Evolutionary conservation across 345 rosid genomes (phyloP).

Genomic region (Xanthoceras sorbifolium): DNA sequence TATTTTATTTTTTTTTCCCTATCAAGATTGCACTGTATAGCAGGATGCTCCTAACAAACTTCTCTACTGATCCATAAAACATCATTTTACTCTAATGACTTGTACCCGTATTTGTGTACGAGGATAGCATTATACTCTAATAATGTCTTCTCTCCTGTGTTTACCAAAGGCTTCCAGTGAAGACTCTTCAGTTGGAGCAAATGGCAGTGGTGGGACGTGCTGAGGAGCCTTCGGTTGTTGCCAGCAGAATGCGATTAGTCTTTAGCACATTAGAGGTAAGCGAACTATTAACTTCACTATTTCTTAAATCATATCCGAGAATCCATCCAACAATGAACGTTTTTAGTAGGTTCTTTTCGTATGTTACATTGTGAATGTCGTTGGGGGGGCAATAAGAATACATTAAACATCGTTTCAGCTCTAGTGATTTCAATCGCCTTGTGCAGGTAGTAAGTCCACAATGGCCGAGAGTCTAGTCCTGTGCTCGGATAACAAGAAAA

Average conservation of each 20-base stretch:
- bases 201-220: slow-evolving; percentile 79
- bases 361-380: too few relatives aligned
- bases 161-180: slow-evolving; percentile 80
- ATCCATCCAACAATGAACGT: background rate
- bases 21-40: too few relatives aligned
- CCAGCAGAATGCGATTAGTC: slow-evolving; percentile 81
- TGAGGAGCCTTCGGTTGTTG: slow-evolving; percentile 91
- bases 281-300: background rate
- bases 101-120: background rate
- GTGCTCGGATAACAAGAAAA: background rate
- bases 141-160: background rate
- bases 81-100: background rate
- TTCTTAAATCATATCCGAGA: background rate
- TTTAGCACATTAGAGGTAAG: slow-evolving; percentile 93
- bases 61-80: background rate
- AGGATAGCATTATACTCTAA: background rate
- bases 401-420: too few relatives aligned
- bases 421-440: background rate
- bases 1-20: too few relatives aligned
- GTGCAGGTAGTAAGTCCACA: slow-evolving; percentile 93
- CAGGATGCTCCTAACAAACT: background rate
- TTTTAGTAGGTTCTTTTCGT: too few relatives aligned
- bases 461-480: slow-evolving; percentile 70
- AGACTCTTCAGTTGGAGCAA: slow-evolving; percentile 93
- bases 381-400: too few relatives aligned